Evolutionary conservation across 2,329 filamentous ascomycete genomes (phyloP).

Genomic region (Aurifilum marmelostoma): DNA sequence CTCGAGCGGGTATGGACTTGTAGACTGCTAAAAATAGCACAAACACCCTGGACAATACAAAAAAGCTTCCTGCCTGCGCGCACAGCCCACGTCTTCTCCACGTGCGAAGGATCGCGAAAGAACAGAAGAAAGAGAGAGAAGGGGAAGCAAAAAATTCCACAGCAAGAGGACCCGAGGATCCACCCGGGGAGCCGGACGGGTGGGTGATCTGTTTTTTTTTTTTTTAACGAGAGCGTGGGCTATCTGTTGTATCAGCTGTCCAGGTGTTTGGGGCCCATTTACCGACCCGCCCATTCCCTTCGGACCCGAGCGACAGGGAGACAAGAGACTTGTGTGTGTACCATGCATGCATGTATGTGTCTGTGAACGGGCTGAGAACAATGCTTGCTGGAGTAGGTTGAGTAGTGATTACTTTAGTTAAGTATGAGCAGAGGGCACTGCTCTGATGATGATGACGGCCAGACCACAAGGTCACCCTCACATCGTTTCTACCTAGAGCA

Average conservation of each 20-base stretch:
- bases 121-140: neutral
- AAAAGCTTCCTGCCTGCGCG: neutral
- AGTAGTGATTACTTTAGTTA: neutral
- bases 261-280: neutral
- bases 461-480: neutral
- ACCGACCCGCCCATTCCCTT: neutral
- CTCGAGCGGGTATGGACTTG: neutral
- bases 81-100: constrained; percentile 5
- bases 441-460: neutral
- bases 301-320: neutral
- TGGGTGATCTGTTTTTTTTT: neutral
- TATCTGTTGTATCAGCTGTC: neutral
- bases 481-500: neutral
- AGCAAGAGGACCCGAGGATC: neutral
- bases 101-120: constrained; percentile 4
- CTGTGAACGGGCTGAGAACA: neutral
- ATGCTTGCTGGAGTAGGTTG: neutral
- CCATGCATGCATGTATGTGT: too few species aligned
- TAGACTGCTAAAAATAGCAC: constrained; percentile 2
- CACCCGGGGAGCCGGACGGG: constrained; percentile 3
- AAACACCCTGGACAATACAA: neutral
- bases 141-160: neutral
- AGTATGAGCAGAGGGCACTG: neutral
- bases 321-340: too few species aligned
- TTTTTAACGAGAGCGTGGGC: neutral